Conservation (phyloP, 2,329 filamentous ascomycete species). For the Macrophomina tecta region DNA sequence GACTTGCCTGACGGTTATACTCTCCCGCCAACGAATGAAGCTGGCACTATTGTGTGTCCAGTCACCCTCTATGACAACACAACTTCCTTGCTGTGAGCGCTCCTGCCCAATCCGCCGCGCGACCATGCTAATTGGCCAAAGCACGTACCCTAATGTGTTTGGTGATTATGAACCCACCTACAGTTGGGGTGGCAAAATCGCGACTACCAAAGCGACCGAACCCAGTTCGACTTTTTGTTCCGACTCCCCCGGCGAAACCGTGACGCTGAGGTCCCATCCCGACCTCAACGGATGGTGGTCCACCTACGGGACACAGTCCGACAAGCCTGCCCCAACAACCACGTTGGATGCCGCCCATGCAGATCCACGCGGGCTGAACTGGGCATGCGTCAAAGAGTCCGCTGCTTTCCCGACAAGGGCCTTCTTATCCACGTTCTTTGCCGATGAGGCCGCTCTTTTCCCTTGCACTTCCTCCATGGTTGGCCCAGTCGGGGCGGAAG, state of each 20-base stretch:
- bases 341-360: background rate
- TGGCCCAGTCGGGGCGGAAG: background rate
- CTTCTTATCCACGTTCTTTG: background rate
- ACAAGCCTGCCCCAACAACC: background rate
- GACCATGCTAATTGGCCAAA: background rate
- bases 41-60: constrained; percentile 1
- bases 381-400: background rate
- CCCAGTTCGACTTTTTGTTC: background rate
- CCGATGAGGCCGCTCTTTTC: background rate
- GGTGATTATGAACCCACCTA: background rate
- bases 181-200: background rate
- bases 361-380: constrained; percentile 9
- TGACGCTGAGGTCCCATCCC: constrained; percentile 4
- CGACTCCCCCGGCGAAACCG: background rate
- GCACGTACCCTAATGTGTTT: background rate
- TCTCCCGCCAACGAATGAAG: constrained; percentile 5
- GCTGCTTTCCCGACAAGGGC: background rate
- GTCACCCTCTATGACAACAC: background rate
- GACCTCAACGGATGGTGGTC: constrained; percentile 1
- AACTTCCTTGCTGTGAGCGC: background rate
- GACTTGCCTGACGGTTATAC: background rate
- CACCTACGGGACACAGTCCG: background rate
- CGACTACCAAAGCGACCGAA: background rate
- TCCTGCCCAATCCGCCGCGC: background rate
- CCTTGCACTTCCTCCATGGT: background rate